Percentiles rank a stretch among this genome's conserved stretches.
phyloP scores from a whole-genome alignment of 495 filamentous ascomycete genomes.

The Xylaria grammica region DNA sequence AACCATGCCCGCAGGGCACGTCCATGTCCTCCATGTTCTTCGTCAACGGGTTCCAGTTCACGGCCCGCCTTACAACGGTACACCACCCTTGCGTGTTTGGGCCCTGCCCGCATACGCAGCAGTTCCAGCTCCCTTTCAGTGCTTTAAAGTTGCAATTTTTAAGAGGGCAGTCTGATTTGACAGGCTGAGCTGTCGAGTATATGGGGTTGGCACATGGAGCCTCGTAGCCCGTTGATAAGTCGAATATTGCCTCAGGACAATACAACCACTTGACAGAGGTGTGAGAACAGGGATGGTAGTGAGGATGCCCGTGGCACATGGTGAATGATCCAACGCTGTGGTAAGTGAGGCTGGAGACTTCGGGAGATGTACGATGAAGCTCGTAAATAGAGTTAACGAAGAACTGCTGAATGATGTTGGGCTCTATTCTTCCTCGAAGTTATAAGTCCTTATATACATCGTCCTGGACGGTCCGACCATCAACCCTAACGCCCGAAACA shows the following conservation, averaged over 20 bases:
- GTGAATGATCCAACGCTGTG: neutral
- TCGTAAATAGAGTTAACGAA: neutral
- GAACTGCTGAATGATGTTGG: neutral
- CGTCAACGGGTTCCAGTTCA: constrained; percentile 44
- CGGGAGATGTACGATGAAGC: neutral
- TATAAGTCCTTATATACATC: constrained; percentile 16
- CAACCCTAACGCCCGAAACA: neutral
- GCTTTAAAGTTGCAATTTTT: constrained; percentile 48
- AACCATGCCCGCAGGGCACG: constrained; percentile 47
- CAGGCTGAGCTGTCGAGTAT: constrained; percentile 44
- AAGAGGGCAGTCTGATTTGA: constrained; percentile 43
- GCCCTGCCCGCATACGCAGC: constrained; percentile 46
- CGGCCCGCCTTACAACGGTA: constrained; percentile 30
- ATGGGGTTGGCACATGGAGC: constrained; percentile 46
- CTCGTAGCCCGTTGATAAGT: constrained; percentile 48
- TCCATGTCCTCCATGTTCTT: constrained; percentile 41
- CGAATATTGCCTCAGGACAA: constrained; percentile 47
- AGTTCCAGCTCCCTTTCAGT: constrained; percentile 47
- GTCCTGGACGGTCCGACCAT: neutral
- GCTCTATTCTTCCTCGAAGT: neutral
- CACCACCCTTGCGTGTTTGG: constrained; percentile 51
- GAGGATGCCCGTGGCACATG: constrained; percentile 54
- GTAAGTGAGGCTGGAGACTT: neutral
- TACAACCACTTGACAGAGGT: constrained; percentile 51
- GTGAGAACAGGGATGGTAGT: constrained; percentile 48